Base-by-base conservation (phyloP, 257 asterid genomes). In the Jacaranda copaia region DNA sequence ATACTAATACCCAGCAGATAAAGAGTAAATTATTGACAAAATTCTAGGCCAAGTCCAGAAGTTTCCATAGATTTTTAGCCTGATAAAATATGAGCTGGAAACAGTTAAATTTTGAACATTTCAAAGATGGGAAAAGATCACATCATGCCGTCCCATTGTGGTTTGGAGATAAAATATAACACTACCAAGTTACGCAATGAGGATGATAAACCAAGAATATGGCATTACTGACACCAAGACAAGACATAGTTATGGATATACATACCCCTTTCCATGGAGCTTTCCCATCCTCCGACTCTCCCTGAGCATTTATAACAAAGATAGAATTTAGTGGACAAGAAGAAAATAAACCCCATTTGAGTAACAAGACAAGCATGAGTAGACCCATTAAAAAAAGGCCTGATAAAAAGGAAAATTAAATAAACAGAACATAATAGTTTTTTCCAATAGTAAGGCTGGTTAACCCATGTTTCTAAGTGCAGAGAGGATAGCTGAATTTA, bases 181-280 rank as follows among this genome's bases (percentile, higher is more conserved):
- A 4, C 25, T 73, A 61, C 38, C 51, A 35, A 36, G 65, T 8
- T 60, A 74, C 16, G 42, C 51, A 35, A 36, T n/a, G 40, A 59
- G 73, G 58, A 16, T 11, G 8, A 25, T 57, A 5, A 16, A 4
- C 18, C 12, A 36, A 46, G 60, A 35, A 3, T 19, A 45, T 73
- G 67, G 7, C 8, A 56, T 10, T 70, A 52, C 35, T 42, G 35
- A 9, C 51, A 72, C 5, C 35, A 57, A 76, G 77, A 76, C 38
- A 73, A 25, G 39, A 18, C 60, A 60, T 39, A 53, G 71, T 55
- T n/a, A 12, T 63, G 70, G 71, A 83, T 76, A 62, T 63, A 80
- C 97, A 70, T 93, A 93, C 99, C 96, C 96, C 98, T 84, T 92
- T 84, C 98, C 98, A 89, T 8, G 98, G 97, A 78, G 98, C 86